phyloP scores from a whole-genome alignment of 495 filamentous ascomycete species.

The Lineolata rhizophorae region DNA sequence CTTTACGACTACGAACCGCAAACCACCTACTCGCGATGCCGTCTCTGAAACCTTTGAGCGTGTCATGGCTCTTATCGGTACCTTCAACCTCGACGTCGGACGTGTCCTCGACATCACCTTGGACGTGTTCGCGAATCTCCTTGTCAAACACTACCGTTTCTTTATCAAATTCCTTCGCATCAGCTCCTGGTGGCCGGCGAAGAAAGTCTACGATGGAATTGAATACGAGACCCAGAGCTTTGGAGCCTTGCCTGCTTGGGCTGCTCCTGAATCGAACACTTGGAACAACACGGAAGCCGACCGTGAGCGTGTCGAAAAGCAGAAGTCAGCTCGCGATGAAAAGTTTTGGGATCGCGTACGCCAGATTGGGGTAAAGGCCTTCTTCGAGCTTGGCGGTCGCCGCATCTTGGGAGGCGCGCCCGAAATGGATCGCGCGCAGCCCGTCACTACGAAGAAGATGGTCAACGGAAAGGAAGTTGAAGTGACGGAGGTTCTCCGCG shows the following conservation, averaged over 20 bases:
- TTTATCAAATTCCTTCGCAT: slow-evolving; percentile 76
- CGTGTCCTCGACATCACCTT: slow-evolving; percentile 81
- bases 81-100: slow-evolving; percentile 85
- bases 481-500: slow-evolving; percentile 9
- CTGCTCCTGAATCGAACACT: slow-evolving; percentile 39
- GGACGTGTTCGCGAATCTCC: slow-evolving; percentile 66
- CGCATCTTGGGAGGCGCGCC: slow-evolving; percentile 5
- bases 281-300: slow-evolving; percentile 43
- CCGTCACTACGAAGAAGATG: slow-evolving; percentile 2
- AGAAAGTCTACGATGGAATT: slow-evolving; percentile 18
- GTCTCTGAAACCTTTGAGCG: slow-evolving; percentile 50
- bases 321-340: slow-evolving; percentile 40
- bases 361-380: slow-evolving; percentile 55
- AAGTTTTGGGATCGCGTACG: slow-evolving; percentile 68
- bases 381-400: slow-evolving; percentile 43
- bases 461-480: slow-evolving; percentile 7
- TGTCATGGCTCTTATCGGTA: slow-evolving; percentile 78
- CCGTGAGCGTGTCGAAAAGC: slow-evolving; percentile 24
- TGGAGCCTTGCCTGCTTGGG: slow-evolving; percentile 49
- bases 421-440: no score
- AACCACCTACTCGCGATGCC: slow-evolving; percentile 36
- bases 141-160: slow-evolving; percentile 72
- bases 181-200: slow-evolving; percentile 94
- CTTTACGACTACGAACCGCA: slow-evolving; percentile 52
- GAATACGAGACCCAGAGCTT: slow-evolving; percentile 18